Evolutionary conservation across 2,329 filamentous ascomycete species (phyloP).

Genomic region (Simplicillium aogashimaense): DNA sequence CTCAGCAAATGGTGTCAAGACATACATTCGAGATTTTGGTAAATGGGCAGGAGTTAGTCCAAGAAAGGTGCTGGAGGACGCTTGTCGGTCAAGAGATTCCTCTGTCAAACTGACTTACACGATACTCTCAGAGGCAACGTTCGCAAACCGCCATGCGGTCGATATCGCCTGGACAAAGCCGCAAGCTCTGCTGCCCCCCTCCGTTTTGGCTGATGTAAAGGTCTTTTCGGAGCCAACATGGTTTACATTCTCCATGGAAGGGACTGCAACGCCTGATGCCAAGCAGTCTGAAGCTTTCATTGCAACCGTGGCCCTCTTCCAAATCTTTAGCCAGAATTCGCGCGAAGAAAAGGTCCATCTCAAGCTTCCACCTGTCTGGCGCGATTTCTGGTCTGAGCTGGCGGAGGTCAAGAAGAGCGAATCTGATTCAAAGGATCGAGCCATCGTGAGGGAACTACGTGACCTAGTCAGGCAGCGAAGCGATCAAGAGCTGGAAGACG

Average conservation of each 20-base stretch:
- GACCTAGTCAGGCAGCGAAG: slow-evolving; percentile 57
- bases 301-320: slow-evolving; percentile 72
- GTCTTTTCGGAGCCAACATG: slow-evolving; percentile 34
- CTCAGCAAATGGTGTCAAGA: slow-evolving; percentile 38
- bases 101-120: slow-evolving; percentile 57
- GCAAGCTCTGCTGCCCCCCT: slow-evolving; percentile 38
- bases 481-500: slow-evolving; percentile 61
- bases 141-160: slow-evolving; percentile 66
- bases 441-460: slow-evolving; percentile 57
- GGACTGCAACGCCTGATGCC: slow-evolving; percentile 61
- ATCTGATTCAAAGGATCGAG: slow-evolving; percentile 60
- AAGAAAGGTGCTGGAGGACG: slow-evolving; percentile 69
- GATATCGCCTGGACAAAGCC: slow-evolving; percentile 71
- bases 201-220: slow-evolving; percentile 29
- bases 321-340: slow-evolving; percentile 63
- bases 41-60: slow-evolving; percentile 71
- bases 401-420: slow-evolving; percentile 59
- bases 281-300: slow-evolving; percentile 83
- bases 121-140: slow-evolving; percentile 61
- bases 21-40: slow-evolving; percentile 73
- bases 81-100: slow-evolving; percentile 74
- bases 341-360: slow-evolving; percentile 83
- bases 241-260: slow-evolving; percentile 63
- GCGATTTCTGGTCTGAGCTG: slow-evolving; percentile 78
- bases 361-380: slow-evolving; percentile 69